phyloP scores from a whole-genome alignment of 2,329 filamentous ascomycete genomes.

The Penicillium thymicola region DNA sequence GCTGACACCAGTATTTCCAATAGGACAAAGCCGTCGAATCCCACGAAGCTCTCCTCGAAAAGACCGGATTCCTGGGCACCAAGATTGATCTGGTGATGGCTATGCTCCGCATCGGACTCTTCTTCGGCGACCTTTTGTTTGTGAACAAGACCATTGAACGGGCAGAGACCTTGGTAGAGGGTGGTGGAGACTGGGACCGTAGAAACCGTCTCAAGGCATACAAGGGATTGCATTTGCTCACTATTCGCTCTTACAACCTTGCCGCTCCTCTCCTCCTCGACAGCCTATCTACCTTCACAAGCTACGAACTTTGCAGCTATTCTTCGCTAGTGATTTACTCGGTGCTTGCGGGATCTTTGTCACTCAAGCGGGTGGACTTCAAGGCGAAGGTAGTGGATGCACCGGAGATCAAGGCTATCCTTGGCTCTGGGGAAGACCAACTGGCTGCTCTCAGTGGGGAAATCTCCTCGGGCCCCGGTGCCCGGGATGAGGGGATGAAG shows the following conservation, averaged over 20 bases:
- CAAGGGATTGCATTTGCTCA: constrained; percentile 89
- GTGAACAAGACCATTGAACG: constrained; percentile 94
- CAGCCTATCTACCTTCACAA: constrained; percentile 96
- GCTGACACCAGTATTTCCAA: constrained; percentile 2
- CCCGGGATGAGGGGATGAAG: constrained; percentile 70
- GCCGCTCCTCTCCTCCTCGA: constrained; percentile 92
- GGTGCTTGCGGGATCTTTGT: constrained; percentile 88
- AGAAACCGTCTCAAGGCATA: constrained; percentile 98
- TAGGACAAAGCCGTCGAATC: constrained; percentile 91
- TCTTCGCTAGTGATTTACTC: constrained; percentile 92
- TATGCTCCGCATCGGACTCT: constrained; percentile 91
- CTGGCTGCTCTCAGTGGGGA: constrained; percentile 76
- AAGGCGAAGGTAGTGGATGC: constrained; percentile 98
- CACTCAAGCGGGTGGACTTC: constrained; percentile 95
- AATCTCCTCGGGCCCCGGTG: constrained; percentile 75
- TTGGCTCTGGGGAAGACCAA: constrained; percentile 86
- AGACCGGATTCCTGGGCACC: constrained; percentile 92
- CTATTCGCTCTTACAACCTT: constrained; percentile 82
- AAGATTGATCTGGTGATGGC: constrained; percentile 97
- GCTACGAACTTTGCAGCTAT: constrained; percentile 97
- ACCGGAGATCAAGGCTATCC: constrained; percentile 94
- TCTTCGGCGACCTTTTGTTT: constrained; percentile 88
- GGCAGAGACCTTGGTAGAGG: constrained; percentile 84
- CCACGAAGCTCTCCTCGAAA: constrained; percentile 91
- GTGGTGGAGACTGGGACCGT: constrained; percentile 96